Evolutionary conservation across 202 grass and related monocot species (phyloP), one percentile per base, ranked within the genome.

Genomic region (Setaria viridis): DNA sequence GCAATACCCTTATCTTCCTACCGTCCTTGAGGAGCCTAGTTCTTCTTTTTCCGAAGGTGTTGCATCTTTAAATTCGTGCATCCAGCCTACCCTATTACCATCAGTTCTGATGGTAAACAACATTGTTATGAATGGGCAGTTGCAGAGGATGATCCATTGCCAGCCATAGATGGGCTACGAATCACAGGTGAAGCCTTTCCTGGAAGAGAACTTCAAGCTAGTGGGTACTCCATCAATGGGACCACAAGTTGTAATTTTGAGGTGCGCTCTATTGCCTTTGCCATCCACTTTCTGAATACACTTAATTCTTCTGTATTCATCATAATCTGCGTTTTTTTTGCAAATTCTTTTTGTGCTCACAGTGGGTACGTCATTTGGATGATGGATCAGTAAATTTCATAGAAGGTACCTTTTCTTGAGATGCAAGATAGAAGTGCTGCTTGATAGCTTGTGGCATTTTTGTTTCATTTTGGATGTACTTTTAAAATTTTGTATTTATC

Each of bases 181-280:
- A 96, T 99, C 80, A 91, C 96, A 29, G 96, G 96, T 67, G 96
- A 95, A 78, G 86, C 96, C 78, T 95, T 92, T 91, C 96, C 96
- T 71, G 96, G 93, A 88, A 86, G 88, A 88, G 86, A 95, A 78
- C 88, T 99, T 94, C 90, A 92, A 89, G 93, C 90, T 85, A 92
- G 86, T 89, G 96, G 96, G 20, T 95, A 87, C 64, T 94, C 91
- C 62, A 95, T 94, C 66, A 79, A 95, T 34, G 96, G 91, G 55
- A 99, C 96, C 30, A 99, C 96, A 55, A 99, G 91, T 83, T 94
- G 96, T 90, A 99, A 95, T 90, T 94, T 99, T 47, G 93, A 99
- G 92, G 96, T 95, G 83, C 3, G 15, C 35, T 68, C 78, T 49
- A 48, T 77, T 33, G 5, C 46, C 69, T 30, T 58, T 48, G 19